These are phyloP conservation scores for Besnoitia besnoiti DNA, from an alignment of 169 alveolate species.

Conservation along the genomic window DNA sequence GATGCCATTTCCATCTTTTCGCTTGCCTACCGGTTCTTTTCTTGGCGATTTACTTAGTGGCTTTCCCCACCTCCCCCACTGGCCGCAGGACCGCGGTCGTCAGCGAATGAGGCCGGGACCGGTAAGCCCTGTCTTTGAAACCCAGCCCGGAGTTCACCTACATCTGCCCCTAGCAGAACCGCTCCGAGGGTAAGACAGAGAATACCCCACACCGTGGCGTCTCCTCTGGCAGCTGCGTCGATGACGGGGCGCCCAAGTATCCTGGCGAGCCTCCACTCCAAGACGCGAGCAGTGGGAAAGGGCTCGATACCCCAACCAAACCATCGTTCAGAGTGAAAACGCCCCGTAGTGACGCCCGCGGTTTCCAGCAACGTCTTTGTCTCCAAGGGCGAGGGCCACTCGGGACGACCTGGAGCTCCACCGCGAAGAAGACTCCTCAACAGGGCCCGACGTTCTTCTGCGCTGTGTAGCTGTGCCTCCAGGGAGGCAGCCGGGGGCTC, in stretches of 20 bases:
- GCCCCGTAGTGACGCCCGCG: conserved; percentile 2
- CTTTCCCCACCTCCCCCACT: too few relatives aligned
- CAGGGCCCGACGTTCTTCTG: neutral
- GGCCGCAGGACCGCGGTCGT: neutral
- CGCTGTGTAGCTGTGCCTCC: neutral
- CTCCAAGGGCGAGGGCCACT: conserved; percentile 20
- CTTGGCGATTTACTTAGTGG: too few relatives aligned
- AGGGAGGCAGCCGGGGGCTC: neutral
- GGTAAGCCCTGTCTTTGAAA: neutral
- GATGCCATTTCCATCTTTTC: too few relatives aligned
- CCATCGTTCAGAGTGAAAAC: neutral
- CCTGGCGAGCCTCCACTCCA: conserved; percentile 30
- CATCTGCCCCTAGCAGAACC: neutral
- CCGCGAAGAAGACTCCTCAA: conserved; percentile 2
- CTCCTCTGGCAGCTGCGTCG: conserved; percentile 10
- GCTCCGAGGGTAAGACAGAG: conserved; percentile 3
- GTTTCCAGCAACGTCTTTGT: neutral
- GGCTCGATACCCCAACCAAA: conserved; percentile 18
- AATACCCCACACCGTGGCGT: conserved; percentile 12
- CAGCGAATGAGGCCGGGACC: neutral
- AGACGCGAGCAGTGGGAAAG: neutral
- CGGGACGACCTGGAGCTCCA: conserved; percentile 27
- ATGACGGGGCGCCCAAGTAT: neutral
- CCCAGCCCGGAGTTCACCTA: neutral
- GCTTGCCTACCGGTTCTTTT: too few relatives aligned